Conservation (phyloP, 352 stramenopile species). For the Globisporangium emineosum region DNA sequence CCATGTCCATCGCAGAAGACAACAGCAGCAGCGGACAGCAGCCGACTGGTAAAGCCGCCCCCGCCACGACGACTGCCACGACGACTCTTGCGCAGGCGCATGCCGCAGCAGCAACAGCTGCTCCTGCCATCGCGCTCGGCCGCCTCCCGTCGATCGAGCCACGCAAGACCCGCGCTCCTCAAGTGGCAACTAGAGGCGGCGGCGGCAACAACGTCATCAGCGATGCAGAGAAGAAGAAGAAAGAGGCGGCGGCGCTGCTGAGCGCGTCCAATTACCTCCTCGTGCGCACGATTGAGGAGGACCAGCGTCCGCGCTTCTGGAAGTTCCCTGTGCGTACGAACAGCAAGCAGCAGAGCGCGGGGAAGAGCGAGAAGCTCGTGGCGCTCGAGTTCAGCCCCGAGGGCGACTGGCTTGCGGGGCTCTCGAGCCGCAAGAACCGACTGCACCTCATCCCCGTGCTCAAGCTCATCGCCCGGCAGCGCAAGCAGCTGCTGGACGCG, state of each 20-base stretch:
- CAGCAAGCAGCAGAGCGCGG: conserved; percentile 53
- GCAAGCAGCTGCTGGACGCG: conserved; percentile 54
- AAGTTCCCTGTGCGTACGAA: conserved; percentile 59
- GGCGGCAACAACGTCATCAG: background rate
- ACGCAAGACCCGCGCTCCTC: conserved; percentile 9
- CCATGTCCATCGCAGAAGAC: conserved; percentile 41
- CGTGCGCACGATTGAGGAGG: conserved; percentile 73
- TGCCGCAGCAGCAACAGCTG: background rate
- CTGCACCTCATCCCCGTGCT: conserved; percentile 75
- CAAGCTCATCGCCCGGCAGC: conserved; percentile 51
- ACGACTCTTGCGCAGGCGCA: background rate
- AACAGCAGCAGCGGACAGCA: background rate
- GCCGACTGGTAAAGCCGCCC: background rate
- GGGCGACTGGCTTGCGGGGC: conserved; percentile 79
- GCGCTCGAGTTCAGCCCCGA: conserved; percentile 79
- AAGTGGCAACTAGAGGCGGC: background rate
- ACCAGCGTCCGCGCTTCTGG: conserved; percentile 69
- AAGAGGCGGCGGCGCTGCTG: background rate
- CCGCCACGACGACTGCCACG: background rate
- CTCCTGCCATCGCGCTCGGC: conserved; percentile 17
- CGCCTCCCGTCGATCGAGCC: conserved; percentile 15
- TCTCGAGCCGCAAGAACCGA: conserved; percentile 74
- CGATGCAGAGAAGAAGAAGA: conserved; percentile 9
- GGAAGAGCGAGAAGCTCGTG: conserved; percentile 50
- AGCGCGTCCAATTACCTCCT: conserved; percentile 48